These are phyloP conservation scores for Boletus rubescentipes DNA, from an alignment of 768 basidiomycete genomes.

Conservation along the genomic window DNA sequence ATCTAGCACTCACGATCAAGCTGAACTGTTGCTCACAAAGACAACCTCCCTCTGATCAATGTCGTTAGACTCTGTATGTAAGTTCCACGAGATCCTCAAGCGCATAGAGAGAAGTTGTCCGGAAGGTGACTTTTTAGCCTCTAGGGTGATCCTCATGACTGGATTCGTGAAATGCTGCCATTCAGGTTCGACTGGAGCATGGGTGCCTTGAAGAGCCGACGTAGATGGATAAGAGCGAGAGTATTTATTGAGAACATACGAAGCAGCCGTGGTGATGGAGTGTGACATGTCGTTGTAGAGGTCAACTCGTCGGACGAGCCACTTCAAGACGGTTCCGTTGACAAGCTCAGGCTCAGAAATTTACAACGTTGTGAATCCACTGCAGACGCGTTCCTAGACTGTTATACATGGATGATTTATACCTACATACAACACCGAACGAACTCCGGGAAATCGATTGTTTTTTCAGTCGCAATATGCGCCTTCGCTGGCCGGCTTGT, in stretches of 20 bases:
- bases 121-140: constrained; percentile 50
- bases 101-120: constrained; percentile 62
- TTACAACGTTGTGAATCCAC: not conserved
- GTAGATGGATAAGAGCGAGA: constrained; percentile 58
- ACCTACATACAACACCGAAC: constrained; percentile 1
- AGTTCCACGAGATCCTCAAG: constrained; percentile 63
- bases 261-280: constrained; percentile 54
- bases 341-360: not conserved
- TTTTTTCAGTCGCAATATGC: constrained; percentile 86
- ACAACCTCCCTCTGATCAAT: constrained; percentile 54
- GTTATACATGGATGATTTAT: constrained; percentile 3
- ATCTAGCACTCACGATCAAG: not conserved
- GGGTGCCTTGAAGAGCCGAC: constrained; percentile 12
- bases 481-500: constrained; percentile 75
- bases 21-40: constrained; percentile 51
- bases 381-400: not conserved
- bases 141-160: constrained; percentile 58
- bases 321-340: not conserved
- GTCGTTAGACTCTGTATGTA: constrained; percentile 41
- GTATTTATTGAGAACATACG: constrained; percentile 61
- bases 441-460: constrained; percentile 17
- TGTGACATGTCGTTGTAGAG: constrained; percentile 26
- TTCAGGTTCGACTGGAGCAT: constrained; percentile 40
- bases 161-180: constrained; percentile 84
- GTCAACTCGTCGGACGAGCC: not conserved